Base-by-base conservation (phyloP, 345 rosid genomes). In the Barbarea vulgaris region DNA sequence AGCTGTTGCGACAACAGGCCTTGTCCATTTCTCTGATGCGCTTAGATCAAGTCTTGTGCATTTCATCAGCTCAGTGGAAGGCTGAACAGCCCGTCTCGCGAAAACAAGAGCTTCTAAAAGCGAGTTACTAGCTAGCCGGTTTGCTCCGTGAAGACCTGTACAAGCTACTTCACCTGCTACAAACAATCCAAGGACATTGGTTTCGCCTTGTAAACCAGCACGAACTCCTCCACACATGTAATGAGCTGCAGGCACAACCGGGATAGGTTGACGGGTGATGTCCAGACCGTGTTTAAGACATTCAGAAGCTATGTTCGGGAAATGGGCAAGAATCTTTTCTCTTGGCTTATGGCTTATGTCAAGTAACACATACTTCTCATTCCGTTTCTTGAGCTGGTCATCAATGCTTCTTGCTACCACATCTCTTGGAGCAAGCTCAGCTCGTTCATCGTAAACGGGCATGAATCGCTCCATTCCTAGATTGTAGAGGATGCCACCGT, bases 161-260 rank as follows among this genome's bases (percentile, higher is more conserved):
- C 98, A 91, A 0, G 96, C 98, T 64, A 94, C 98, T 83, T 94
- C 98, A 60, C 97, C 98, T 1, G 98, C 97, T 74, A 91, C 98
- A 69, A 87, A 94, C 61, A 94, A 84, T 46, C 98, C 98, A 42
- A 28, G 77, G 27, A 94, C 95, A 69, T 94, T 91, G 41, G 97
- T 94, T 79, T 94, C 97, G 2, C 97, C 98, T 62, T 89, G 91
- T 14, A 95, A 85, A 75, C 96, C 96, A 54, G 97, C 89, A 6
- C 90, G 93, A 63, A 95, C 98, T 61, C 98, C 99, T 61, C 98
- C 99, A 46, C 99, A 92, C 88, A 95, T 89, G 88, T 95, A 95
- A 78, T 95, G 98, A 9, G 99, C 98, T 27, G 99, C 97, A 24
- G 99, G 97, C 53, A 92, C 97, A 21, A 90, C 94, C 0, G 97